Evolutionary conservation across 2,329 filamentous ascomycete species (phyloP).

Genomic region (Penicillium paneum): DNA sequence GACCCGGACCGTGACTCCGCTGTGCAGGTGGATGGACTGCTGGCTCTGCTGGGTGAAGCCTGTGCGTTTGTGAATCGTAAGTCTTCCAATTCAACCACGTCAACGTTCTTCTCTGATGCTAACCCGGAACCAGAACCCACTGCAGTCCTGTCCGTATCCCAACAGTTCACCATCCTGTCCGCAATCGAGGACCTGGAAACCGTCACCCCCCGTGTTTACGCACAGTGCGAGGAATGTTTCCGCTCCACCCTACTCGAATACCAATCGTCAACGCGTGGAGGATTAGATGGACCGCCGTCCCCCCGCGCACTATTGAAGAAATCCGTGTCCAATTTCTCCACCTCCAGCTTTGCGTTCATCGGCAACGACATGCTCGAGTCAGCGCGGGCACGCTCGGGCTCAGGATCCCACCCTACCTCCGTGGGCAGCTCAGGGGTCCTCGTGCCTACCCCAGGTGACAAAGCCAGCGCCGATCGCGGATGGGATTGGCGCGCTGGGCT

Average conservation of each 20-base stretch:
- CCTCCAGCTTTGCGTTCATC: slow-evolving; percentile 64
- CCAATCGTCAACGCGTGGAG: slow-evolving; percentile 51
- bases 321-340: slow-evolving; percentile 54
- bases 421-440: slow-evolving; percentile 55
- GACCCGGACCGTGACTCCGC: slow-evolving; percentile 77
- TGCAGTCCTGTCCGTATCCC: slow-evolving; percentile 62
- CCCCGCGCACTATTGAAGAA: slow-evolving; percentile 67
- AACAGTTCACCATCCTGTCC: slow-evolving; percentile 72
- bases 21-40: slow-evolving; percentile 80
- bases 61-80: slow-evolving; percentile 68
- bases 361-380: slow-evolving; percentile 67
- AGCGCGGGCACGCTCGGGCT: slow-evolving; percentile 35
- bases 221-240: slow-evolving; percentile 75
- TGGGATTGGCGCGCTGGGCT: slow-evolving; percentile 71
- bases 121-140: slow-evolving; percentile 45
- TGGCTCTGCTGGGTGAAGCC: slow-evolving; percentile 79
- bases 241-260: slow-evolving; percentile 69
- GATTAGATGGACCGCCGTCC: slow-evolving; percentile 42
- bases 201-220: slow-evolving; percentile 68
- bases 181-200: slow-evolving; percentile 78
- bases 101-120: slow-evolving; percentile 8
- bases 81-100: slow-evolving; percentile 14
- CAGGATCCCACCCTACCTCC: slow-evolving; percentile 39
- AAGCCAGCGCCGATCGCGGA: slow-evolving; percentile 50
- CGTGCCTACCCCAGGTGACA: slow-evolving; percentile 31